These are phyloP conservation scores for Ramaria sp. DNA, from an alignment of 768 basidiomycete species.

Conservation along the genomic window DNA sequence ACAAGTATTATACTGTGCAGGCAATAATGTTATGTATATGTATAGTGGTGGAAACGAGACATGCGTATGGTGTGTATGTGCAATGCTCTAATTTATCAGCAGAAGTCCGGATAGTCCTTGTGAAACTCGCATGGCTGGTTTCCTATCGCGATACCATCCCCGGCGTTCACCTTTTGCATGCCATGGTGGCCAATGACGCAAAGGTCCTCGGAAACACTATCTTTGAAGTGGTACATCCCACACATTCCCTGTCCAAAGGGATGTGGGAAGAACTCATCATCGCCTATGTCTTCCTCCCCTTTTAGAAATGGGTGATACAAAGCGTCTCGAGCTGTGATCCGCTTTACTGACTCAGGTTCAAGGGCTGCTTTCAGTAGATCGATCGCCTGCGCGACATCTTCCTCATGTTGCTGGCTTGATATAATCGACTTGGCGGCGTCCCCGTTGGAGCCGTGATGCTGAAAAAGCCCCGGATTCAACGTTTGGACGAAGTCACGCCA, in stretches of 20 bases:
- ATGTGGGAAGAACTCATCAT: conserved; percentile 59
- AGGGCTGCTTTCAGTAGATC: conserved; percentile 67
- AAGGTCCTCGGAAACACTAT: conserved; percentile 47
- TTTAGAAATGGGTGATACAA: conserved; percentile 71
- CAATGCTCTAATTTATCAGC: background rate
- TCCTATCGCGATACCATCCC: conserved; percentile 18
- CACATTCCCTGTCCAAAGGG: conserved; percentile 61
- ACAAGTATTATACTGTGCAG: too few species aligned
- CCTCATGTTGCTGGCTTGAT: conserved; percentile 31
- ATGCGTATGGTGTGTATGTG: background rate
- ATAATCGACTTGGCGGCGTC: conserved; percentile 16
- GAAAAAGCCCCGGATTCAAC: conserved; percentile 57
- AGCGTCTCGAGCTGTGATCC: conserved; percentile 67
- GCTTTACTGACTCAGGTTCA: conserved; percentile 64
- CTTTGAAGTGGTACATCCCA: conserved; percentile 45
- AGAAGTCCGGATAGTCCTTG: background rate
- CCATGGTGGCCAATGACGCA: conserved; percentile 25
- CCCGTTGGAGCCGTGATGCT: background rate
- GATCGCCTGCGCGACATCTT: conserved; percentile 56
- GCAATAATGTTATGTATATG: too few species aligned
- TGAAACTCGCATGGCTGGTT: conserved; percentile 18
- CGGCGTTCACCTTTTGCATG: conserved; percentile 12
- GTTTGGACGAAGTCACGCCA: conserved; percentile 69
- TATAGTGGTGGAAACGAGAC: too few species aligned
- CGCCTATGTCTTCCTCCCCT: conserved; percentile 30